phyloP scores from a whole-genome alignment of 768 basidiomycete genomes.

The Mycena belliarum region DNA sequence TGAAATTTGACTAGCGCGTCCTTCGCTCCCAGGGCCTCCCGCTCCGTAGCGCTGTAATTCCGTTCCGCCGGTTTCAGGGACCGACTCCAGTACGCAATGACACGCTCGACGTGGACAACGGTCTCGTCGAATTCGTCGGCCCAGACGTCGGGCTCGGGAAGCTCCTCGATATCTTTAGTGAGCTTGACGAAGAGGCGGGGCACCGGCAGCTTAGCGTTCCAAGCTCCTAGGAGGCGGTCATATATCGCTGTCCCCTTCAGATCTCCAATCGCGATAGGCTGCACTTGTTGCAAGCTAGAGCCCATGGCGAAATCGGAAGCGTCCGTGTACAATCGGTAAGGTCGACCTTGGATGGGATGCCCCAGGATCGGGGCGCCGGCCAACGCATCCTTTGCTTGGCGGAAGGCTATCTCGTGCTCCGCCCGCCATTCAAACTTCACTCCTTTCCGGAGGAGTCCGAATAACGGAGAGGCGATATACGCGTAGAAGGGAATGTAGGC shows the following conservation, averaged over 20 bases:
- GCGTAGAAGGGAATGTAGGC: constrained; percentile 30
- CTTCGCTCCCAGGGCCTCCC: too few species aligned
- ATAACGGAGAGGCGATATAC: constrained; percentile 27
- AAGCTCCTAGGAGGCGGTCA: constrained; percentile 4
- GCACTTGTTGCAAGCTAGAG: constrained; percentile 16
- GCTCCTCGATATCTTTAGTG: background rate
- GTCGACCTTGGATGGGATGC: constrained; percentile 18
- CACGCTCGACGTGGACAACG: constrained; percentile 22
- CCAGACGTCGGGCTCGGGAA: constrained; percentile 2
- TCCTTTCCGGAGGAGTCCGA: constrained; percentile 25
- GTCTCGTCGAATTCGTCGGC: constrained; percentile 18
- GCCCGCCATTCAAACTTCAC: constrained; percentile 25
- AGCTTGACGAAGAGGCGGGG: constrained; percentile 19
- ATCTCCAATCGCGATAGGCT: constrained; percentile 4
- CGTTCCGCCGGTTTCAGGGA: too few species aligned
- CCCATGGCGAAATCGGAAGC: constrained; percentile 2
- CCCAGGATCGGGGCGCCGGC: constrained; percentile 24
- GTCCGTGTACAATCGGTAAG: constrained; percentile 18
- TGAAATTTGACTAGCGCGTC: too few species aligned
- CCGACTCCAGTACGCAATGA: too few species aligned
- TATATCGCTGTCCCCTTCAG: constrained; percentile 10
- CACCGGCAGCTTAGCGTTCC: constrained; percentile 1
- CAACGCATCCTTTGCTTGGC: constrained; percentile 22
- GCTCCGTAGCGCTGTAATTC: too few species aligned
- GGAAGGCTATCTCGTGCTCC: constrained; percentile 22